Evolutionary conservation across 1,284 basidiomycete genomes (phyloP).

Genomic region (Peniophora sp.): DNA sequence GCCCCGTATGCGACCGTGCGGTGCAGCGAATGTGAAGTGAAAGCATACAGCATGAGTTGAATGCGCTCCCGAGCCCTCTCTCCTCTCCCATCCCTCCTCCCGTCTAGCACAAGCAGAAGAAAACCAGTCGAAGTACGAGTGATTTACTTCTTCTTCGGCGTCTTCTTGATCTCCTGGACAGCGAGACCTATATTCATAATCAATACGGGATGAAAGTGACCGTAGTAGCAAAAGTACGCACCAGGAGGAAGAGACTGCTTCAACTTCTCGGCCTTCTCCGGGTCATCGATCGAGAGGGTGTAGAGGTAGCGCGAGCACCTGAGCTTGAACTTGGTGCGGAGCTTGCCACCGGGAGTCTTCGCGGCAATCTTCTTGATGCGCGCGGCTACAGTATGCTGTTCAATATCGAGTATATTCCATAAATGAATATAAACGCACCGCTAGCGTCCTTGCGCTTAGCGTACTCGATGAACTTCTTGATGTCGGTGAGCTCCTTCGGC

Average conservation of each 20-base stretch:
- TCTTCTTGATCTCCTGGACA: slow-evolving; percentile 57
- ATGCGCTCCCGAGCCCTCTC: background rate
- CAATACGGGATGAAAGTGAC: slow-evolving; percentile 1
- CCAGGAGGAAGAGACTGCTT: slow-evolving; percentile 93
- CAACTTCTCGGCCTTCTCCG: slow-evolving; percentile 98
- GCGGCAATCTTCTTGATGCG: slow-evolving; percentile 92
- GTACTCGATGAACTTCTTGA: slow-evolving; percentile 98
- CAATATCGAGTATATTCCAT: slow-evolving; percentile 15
- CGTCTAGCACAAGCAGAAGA: slow-evolving; percentile 2
- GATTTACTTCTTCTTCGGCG: slow-evolving; percentile 61
- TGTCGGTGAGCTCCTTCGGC: slow-evolving; percentile 98
- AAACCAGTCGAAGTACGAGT: background rate
- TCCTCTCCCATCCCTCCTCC: background rate
- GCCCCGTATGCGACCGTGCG: background rate
- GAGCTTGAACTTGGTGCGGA: slow-evolving; percentile 97
- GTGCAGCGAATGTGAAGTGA: background rate
- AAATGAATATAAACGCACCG: slow-evolving; percentile 36
- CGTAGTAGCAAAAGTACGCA: slow-evolving; percentile 30
- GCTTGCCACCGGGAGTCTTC: slow-evolving; percentile 63
- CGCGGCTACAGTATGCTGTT: slow-evolving; percentile 53
- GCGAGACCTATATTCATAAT: slow-evolving; percentile 39
- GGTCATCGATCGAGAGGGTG: slow-evolving; percentile 92
- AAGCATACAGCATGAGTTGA: background rate
- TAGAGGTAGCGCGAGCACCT: slow-evolving; percentile 97
- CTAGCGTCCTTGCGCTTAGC: slow-evolving; percentile 84